Evolutionary conservation across 345 rosid species (phyloP).

Genomic region (Salix exigua): DNA sequence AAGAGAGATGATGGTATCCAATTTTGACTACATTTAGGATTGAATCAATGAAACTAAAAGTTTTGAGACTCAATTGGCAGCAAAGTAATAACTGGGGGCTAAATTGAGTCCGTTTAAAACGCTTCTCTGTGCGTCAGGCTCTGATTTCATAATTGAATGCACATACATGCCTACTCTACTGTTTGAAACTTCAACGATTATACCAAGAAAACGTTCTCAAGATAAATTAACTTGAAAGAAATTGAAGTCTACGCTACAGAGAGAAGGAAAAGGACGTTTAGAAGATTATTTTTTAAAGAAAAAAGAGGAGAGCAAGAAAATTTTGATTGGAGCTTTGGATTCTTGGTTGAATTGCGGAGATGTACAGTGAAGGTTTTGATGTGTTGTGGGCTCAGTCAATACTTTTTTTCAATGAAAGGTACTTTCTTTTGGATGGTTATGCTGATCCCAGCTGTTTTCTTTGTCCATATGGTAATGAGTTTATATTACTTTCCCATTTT

Average conservation of each 20-base stretch:
- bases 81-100: too few relatives aligned
- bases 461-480: constrained; percentile 22
- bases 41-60: too few relatives aligned
- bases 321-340: constrained; percentile 34
- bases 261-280: neutral
- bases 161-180: neutral
- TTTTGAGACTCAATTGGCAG: too few relatives aligned
- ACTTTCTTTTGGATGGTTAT: constrained; percentile 19
- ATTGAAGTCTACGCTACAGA: neutral
- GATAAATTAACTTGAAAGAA: neutral
- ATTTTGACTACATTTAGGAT: too few relatives aligned
- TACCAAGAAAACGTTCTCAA: neutral
- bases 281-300: neutral
- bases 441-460: constrained; percentile 27
- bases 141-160: constrained; percentile 19
- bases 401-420: constrained; percentile 47
- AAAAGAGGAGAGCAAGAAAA: neutral
- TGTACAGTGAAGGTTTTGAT: constrained; percentile 35
- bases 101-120: neutral
- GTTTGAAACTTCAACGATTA: neutral
- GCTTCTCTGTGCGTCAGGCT: neutral
- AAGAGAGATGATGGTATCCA: too few relatives aligned
- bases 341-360: constrained; percentile 34
- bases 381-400: constrained; percentile 57
- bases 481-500: constrained; percentile 27